phyloP scores from a whole-genome alignment of 768 basidiomycete genomes.

The Artomyces pyxidatus region DNA sequence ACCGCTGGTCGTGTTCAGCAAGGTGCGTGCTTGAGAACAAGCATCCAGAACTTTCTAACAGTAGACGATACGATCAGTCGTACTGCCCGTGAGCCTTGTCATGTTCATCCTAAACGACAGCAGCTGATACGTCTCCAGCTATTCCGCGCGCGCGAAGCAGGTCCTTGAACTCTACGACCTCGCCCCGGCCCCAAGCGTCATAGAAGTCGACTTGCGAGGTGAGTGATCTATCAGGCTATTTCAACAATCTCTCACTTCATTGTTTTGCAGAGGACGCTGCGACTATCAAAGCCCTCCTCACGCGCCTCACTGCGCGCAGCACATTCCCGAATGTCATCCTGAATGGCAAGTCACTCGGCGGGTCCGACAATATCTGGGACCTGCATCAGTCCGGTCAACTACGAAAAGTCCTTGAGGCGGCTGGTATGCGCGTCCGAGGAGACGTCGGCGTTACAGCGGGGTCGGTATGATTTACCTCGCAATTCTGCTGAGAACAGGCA shows the following conservation, averaged over 20 bases:
- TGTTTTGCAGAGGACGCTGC: constrained; percentile 44
- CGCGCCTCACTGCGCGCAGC: constrained; percentile 52
- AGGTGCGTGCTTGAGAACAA: constrained; percentile 35
- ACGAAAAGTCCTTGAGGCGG: constrained; percentile 36
- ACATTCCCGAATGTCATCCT: constrained; percentile 77
- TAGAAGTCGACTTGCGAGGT: constrained; percentile 75
- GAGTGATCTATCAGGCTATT: constrained; percentile 12
- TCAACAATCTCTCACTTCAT: neutral
- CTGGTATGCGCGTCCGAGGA: constrained; percentile 27
- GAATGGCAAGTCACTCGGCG: constrained; percentile 55
- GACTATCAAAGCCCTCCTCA: constrained; percentile 57
- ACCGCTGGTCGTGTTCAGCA: constrained; percentile 77
- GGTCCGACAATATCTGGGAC: constrained; percentile 49
- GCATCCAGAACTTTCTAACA: neutral
- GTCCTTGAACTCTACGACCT: constrained; percentile 55
- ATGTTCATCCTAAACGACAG: too few species aligned
- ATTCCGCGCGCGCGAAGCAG: constrained; percentile 52
- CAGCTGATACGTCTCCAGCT: constrained; percentile 36
- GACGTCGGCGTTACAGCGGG: neutral
- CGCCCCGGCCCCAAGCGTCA: constrained; percentile 52
- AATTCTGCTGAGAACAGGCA: neutral
- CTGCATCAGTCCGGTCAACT: constrained; percentile 45
- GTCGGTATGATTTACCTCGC: neutral
- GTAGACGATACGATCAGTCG: too few species aligned
- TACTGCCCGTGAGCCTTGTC: constrained; percentile 66